Evolutionary conservation across 345 rosid species (phyloP), one percentile per base, ranked within the genome.

Genomic region (Aquilaria sinensis): DNA sequence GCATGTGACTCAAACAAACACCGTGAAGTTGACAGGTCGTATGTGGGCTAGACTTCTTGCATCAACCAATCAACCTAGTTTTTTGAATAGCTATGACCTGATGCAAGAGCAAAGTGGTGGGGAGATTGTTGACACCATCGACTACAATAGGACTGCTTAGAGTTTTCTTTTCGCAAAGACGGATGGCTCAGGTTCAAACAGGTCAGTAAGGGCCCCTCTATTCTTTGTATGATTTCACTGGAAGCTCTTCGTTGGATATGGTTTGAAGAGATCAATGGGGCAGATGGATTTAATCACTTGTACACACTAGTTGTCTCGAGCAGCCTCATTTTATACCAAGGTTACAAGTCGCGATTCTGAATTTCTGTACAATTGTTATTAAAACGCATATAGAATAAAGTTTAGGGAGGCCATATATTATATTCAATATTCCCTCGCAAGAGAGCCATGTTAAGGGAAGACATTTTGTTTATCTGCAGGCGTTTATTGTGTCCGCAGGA

Each of bases 41-140:
- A 90, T 83, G 94, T 89, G 97, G 97, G 98, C 98, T 58, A 87
- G 98, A 66, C 87, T 93, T 66, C 94, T 93, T 62, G 90, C 98
- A 47, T 90, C 98, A 15, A 92, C 97, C 30, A 87, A 89, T 66
- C 97, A 92, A 67, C 98, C 98, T 14, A 89, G 83, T 77, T 93
- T 90, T 78, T 67, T 86, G 76, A 78, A 77, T 65, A 51, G 76
- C 64, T 65, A 73, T 56, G 79, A 66, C n/a, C 58, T 30, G 23
- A 14, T 67, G 62, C 74, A 61, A 61, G 82, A 73, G 56, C 72
- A 63, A 58, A 72, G 65, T 6, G 72, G 73, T 65, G 63, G 61
- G 67, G 74, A 73, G 9, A 61, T 57, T 12, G 56, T 69, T 60
- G 85, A 74, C 43, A 68, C 55, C 54, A 73, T 81, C 12, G 75